Evolutionary conservation across 495 filamentous ascomycete species (phyloP), one percentile per base, ranked within the genome.

Genomic region (Usnea hakonensis): DNA sequence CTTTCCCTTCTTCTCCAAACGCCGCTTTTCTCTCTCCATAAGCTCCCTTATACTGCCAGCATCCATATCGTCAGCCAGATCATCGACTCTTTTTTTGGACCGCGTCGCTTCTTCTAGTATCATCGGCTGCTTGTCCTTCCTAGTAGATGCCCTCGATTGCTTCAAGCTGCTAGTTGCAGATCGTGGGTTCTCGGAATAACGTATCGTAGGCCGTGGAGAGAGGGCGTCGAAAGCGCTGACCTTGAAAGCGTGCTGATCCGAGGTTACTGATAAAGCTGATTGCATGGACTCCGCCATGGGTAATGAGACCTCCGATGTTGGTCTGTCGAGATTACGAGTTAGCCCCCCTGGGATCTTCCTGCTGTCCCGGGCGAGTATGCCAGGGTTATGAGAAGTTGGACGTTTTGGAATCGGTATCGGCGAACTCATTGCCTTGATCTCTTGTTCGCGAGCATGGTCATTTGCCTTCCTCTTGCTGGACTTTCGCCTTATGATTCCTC

Each of bases 341-440:
- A 85, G 68, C 8, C 77, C 79, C 26, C 78, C 79, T n/a, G 78
- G 80, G 36, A 81, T 73, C 66, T 83, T 85, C 63, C 79, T 85
- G 69, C 81, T 86, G 52, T 92, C 87, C 58, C 81, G 80, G 65
- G 82, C 82, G 64, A 85, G 72, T 9, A 83, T 78, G 46, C 80
- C 79, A 69, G 78, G 81, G 9, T 74, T 69, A 23, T 83, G 79
- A 14, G 82, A 76, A 14, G 80, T 78, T 3, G 82, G 76, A 44
- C 87, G 85, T 32, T 80, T 79, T 43, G 87, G 86, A 52, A 85
- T 79, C 19, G 83, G 79, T 46, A 90, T 82, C 35, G 84, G 84
- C 46, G 86, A 81, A 61, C 77, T 87, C 85, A 96, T 87, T n/a
- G 88, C 81, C 62, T 85, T 85, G 66, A 96, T 90, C 74, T 96